A percentile compares a stretch with the other conserved stretches of the same genome.
phyloP scores from a whole-genome alignment of 345 rosid species.

The Hibiscus mutabilis region DNA sequence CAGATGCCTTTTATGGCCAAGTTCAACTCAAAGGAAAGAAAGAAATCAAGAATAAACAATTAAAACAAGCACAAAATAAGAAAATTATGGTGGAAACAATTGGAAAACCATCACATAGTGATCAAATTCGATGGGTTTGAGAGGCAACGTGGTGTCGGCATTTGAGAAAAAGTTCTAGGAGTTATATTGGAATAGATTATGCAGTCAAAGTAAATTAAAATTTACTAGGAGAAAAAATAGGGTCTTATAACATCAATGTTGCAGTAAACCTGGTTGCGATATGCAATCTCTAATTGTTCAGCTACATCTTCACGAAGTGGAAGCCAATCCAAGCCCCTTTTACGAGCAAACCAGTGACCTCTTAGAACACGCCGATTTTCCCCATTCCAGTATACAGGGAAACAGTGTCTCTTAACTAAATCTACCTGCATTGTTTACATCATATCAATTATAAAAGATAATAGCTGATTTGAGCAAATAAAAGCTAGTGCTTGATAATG shows the following conservation, averaged over 20 bases:
- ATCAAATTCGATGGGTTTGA: background rate
- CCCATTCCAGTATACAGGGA: slow-evolving; percentile 96
- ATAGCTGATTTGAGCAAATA: background rate
- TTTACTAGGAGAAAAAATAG: slow-evolving; percentile 2
- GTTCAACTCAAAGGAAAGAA: background rate
- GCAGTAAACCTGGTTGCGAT: slow-evolving; percentile 56
- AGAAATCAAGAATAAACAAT: background rate
- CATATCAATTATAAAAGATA: slow-evolving; percentile 13
- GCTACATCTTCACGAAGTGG: slow-evolving; percentile 90
- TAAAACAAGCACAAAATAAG: slow-evolving; percentile 1
- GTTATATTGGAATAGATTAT: background rate
- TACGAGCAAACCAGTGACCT: slow-evolving; percentile 97
- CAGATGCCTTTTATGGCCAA: background rate
- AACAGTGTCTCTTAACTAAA: slow-evolving; percentile 70
- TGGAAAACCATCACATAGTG: background rate
- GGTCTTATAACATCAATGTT: slow-evolving; percentile 3
- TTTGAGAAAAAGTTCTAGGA: background rate
- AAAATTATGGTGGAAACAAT: background rate
- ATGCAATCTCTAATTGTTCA: slow-evolving; percentile 86
- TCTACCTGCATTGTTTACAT: slow-evolving; percentile 57
- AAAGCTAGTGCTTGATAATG: background rate
- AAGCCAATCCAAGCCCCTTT: slow-evolving; percentile 92
- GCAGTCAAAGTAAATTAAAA: background rate
- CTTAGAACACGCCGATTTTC: slow-evolving; percentile 93
- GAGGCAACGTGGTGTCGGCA: background rate